phyloP scores from a whole-genome alignment of 1,284 basidiomycete species.

The Ganoderma boninense region DNA sequence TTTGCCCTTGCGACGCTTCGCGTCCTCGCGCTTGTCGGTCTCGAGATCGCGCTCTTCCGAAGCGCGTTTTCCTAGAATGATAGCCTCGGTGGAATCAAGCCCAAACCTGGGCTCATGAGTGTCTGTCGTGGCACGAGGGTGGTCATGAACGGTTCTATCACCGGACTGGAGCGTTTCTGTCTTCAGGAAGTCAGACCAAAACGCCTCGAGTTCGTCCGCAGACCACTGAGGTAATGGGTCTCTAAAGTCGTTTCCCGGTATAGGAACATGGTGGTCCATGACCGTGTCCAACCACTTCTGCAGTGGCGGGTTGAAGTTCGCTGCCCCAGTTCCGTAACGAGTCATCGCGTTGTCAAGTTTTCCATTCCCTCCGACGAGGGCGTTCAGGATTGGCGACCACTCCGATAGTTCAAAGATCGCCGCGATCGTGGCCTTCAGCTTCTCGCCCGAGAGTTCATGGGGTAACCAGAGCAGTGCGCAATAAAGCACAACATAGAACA shows the following conservation, averaged over 20 bases:
- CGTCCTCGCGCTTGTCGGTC: not conserved
- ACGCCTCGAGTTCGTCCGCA: not conserved
- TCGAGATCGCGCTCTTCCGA: constrained; percentile 1
- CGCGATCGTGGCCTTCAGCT: too few species aligned
- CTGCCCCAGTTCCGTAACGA: not conserved
- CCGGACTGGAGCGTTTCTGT: not conserved
- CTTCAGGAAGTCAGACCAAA: not conserved
- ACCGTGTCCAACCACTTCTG: constrained; percentile 1
- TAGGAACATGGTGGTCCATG: not conserved
- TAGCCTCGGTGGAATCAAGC: not conserved
- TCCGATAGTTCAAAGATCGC: too few species aligned
- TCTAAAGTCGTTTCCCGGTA: too few species aligned
- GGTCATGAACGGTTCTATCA: not conserved
- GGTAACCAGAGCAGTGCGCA: constrained; percentile 18
- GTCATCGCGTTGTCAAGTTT: not conserved
- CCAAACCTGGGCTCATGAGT: not conserved
- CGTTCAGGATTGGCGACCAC: too few species aligned
- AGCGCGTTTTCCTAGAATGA: not conserved
- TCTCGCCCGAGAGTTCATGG: not conserved
- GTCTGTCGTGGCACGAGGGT: not conserved
- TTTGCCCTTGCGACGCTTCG: not conserved
- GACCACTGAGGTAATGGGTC: too few species aligned
- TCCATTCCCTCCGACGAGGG: not conserved
- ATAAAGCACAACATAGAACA: constrained; percentile 29
- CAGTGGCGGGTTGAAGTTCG: not conserved